Base-by-base conservation (phyloP, 176 grass and related monocot genomes). In the Triticum timopheevii region DNA sequence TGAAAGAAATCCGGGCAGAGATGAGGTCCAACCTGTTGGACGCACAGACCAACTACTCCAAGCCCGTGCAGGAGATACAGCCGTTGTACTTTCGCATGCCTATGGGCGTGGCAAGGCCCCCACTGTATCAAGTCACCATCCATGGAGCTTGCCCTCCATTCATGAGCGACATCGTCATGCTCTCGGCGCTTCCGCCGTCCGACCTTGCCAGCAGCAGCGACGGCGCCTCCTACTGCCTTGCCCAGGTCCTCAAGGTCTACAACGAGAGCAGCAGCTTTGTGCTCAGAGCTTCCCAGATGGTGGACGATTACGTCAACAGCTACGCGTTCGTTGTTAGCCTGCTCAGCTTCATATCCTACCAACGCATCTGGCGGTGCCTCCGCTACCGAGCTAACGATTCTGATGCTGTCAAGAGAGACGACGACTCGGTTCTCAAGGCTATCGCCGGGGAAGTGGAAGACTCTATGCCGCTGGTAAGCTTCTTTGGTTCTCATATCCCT, bases 1-100 rank as follows among this genome's bases (percentile, higher is more conserved):
- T 95, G 34, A 89, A 95, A 39, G 89, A 95, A 84, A 83, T 93
- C 1, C 91, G 89, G 0, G 89, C 78, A 0, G 94, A 95, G 61
- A 83, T 95, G 80, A 84, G 66, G 65, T 91, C 89, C 0, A 84
- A 28, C 77, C 61, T 95, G 49, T 5, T 52, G 69, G 84, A 89
- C 12, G 38, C 73, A 9, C 80, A 82, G 13, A 23, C 79, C 20
- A 27, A 45, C 2, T 12, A 17, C 19, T 54, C 67, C 23, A 64
- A 89, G 2, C 44, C 80, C 8, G 47, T 71, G 2, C 71, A 16
- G 13, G 0, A 49, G 19, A 85, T 93, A 75, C 36, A 0, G 33
- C 77, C 77, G 0, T 27, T 82, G 62, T 50, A 50, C 13, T n/a
- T 66, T 17, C 47, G 73, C 49, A 34, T 36, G 0, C 45, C 23